Evolutionary conservation across 495 filamentous ascomycete genomes (phyloP).

Genomic region (Penicillium daleae): DNA sequence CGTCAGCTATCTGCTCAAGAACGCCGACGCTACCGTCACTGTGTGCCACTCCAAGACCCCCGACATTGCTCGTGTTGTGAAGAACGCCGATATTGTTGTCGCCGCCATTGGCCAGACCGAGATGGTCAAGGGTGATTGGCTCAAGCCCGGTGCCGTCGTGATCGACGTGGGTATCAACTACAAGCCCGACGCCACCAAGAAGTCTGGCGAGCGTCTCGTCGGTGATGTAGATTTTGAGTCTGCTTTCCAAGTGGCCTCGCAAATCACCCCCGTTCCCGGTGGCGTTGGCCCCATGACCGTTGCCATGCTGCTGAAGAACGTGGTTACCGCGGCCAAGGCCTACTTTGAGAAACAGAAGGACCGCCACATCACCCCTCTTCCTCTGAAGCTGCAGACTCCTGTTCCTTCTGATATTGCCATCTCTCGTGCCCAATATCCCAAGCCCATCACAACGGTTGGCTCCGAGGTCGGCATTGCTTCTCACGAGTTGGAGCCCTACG

Average conservation of each 20-base stretch:
- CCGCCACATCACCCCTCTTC: slow-evolving; percentile 75
- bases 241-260: slow-evolving; percentile 83
- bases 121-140: slow-evolving; percentile 92
- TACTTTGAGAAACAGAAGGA: slow-evolving; percentile 83
- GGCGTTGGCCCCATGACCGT: slow-evolving; percentile 99
- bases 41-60: slow-evolving; percentile 90
- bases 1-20: slow-evolving; percentile 91
- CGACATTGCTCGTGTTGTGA: slow-evolving; percentile 71
- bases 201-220: slow-evolving; percentile 90
- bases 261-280: slow-evolving; percentile 95
- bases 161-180: slow-evolving; percentile 99
- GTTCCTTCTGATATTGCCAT: slow-evolving; percentile 95
- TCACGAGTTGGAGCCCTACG: slow-evolving; percentile 91
- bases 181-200: slow-evolving; percentile 89
- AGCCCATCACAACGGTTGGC: slow-evolving; percentile 81
- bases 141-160: slow-evolving; percentile 91
- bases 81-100: slow-evolving; percentile 85
- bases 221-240: slow-evolving; percentile 94
- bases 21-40: slow-evolving; percentile 95
- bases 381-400: slow-evolving; percentile 71
- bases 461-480: slow-evolving; percentile 83
- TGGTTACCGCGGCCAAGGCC: slow-evolving; percentile 77
- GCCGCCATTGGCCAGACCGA: slow-evolving; percentile 87
- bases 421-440: slow-evolving; percentile 86
- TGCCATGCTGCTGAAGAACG: slow-evolving; percentile 93